Percentiles rank a stretch among this genome's conserved stretches.
Conservation (phyloP, 345 rosid species). For the Psidium friedrichsthalianum region DNA sequence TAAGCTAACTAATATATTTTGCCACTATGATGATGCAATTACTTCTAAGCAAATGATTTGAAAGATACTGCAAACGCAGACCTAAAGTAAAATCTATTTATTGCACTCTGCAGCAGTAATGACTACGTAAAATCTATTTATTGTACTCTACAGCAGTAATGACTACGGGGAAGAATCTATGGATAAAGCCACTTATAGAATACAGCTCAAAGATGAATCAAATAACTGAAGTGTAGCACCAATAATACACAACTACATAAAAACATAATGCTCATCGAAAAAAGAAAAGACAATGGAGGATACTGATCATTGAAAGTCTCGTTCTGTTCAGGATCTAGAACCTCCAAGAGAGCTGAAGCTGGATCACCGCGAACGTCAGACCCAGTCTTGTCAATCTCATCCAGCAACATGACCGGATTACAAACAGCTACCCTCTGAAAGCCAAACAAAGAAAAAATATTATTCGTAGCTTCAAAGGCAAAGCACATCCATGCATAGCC, state of each 20-base stretch:
- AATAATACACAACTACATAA: background rate
- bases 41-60: background rate
- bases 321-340: conserved; percentile 98
- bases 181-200: background rate
- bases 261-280: background rate
- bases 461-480: background rate
- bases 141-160: background rate
- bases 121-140: no score
- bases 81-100: background rate
- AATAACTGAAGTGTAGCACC: background rate
- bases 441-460: conserved; percentile 14
- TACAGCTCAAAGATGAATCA: background rate
- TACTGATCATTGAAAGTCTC: conserved; percentile 92
- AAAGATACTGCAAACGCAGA: background rate
- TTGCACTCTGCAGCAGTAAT: background rate
- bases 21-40: background rate
- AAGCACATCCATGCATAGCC: background rate
- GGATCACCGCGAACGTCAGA: conserved; percentile 98
- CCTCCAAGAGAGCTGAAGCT: conserved; percentile 96
- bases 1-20: background rate
- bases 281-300: conserved; percentile 24
- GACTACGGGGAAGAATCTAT: background rate
- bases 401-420: conserved; percentile 95
- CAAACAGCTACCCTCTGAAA: conserved; percentile 84
- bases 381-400: conserved; percentile 98